phyloP scores from a whole-genome alignment of 768 basidiomycete species.

The Mycena indigotica region DNA sequence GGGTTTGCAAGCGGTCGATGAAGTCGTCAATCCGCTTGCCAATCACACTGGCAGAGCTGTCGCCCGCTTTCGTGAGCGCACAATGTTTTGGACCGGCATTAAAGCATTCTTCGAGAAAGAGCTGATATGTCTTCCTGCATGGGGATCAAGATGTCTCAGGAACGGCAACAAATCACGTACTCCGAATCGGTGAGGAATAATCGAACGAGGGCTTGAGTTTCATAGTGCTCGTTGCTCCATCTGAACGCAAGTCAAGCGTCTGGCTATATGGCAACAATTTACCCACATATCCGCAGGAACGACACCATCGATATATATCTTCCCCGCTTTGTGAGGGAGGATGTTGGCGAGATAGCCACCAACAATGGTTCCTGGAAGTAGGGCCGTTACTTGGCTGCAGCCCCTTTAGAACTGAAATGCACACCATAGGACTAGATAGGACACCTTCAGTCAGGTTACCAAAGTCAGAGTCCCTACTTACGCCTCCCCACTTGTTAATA shows the following conservation, averaged over 20 bases:
- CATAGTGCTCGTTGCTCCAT: conserved; percentile 20
- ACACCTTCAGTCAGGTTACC: background rate
- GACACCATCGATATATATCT: conserved; percentile 20
- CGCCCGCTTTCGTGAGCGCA: conserved; percentile 1
- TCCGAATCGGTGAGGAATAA: conserved; percentile 19
- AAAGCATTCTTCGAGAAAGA: conserved; percentile 20
- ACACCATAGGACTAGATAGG: conserved; percentile 15
- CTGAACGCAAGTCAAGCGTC: too few species aligned
- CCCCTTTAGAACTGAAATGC: background rate
- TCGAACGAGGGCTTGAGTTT: conserved; percentile 15
- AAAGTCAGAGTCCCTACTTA: background rate
- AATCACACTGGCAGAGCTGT: conserved; percentile 7
- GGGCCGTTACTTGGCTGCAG: too few species aligned
- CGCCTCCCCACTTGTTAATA: conserved; percentile 12
- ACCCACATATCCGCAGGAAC: conserved; percentile 17
- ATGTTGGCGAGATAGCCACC: conserved; percentile 21
- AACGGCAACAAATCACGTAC: background rate
- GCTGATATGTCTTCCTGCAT: conserved; percentile 20
- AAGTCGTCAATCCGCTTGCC: conserved; percentile 15
- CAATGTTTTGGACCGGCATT: conserved; percentile 14
- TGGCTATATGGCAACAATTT: too few species aligned
- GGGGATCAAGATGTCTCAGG: too few species aligned
- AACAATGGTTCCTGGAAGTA: conserved; percentile 8
- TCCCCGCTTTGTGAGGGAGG: conserved; percentile 22
- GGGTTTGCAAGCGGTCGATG: conserved; percentile 11